Conservation (phyloP, 2,329 filamentous ascomycete genomes). For the Pseudogymnoascus sp. region DNA sequence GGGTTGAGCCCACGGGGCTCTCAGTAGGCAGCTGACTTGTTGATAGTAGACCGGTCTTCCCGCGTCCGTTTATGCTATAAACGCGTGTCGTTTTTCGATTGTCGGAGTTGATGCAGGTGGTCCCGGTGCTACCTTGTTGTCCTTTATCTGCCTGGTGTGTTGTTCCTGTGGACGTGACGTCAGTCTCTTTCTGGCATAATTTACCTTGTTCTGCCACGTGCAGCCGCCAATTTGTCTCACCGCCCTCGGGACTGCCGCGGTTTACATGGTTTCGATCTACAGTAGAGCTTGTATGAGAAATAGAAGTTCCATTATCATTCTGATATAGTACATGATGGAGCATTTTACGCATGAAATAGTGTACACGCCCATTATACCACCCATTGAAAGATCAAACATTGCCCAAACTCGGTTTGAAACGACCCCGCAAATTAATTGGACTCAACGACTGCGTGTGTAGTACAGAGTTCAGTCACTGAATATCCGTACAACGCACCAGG, state of each 20-base stretch:
- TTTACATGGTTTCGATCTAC: background rate
- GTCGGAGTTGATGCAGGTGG: background rate
- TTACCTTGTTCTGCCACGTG: background rate
- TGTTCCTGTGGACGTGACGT: constrained; percentile 2
- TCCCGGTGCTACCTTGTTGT: background rate
- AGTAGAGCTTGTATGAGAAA: background rate
- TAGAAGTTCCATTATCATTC: background rate
- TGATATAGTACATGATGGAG: background rate
- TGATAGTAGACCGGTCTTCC: background rate
- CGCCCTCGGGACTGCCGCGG: background rate
- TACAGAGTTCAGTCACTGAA: background rate
- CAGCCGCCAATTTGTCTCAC: background rate
- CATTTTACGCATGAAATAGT: background rate
- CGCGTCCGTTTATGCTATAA: background rate
- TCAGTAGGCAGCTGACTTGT: constrained; percentile 1
- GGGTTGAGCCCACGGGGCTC: background rate
- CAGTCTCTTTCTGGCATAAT: background rate
- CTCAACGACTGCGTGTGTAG: background rate
- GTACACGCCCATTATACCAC: background rate
- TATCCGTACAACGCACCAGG: background rate
- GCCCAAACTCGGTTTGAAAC: background rate
- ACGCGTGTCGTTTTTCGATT: constrained; percentile 6
- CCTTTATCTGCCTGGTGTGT: constrained; percentile 8
- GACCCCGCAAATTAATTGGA: background rate
- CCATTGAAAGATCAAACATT: background rate